Conservation (phyloP, 129 eudicot genomes). For the Ambrosia artemisiifolia region DNA sequence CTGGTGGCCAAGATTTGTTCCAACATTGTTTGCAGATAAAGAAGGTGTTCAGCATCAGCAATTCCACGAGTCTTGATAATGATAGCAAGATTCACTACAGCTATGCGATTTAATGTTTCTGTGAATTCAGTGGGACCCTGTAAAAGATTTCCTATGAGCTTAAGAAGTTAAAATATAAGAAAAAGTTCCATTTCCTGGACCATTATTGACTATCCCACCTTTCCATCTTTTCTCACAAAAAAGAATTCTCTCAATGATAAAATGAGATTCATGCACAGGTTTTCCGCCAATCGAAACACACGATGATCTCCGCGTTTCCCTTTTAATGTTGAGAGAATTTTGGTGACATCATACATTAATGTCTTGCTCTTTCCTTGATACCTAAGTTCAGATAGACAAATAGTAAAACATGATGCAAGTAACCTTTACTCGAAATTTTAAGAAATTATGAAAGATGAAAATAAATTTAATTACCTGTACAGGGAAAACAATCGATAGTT, state of each 20-base stretch:
- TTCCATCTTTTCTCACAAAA: conserved; percentile 88
- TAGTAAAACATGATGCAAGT: not conserved
- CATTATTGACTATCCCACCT: conserved; percentile 41
- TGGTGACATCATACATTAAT: conserved; percentile 86
- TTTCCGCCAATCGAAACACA: conserved; percentile 84
- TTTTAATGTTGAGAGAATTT: conserved; percentile 79
- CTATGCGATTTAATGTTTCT: conserved; percentile 81
- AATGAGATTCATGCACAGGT: conserved; percentile 92
- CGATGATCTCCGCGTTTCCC: conserved; percentile 99
- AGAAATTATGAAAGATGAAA: not conserved
- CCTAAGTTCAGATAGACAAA: conserved; percentile 36
- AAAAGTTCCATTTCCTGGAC: not conserved
- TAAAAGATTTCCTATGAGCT: conserved; percentile 17
- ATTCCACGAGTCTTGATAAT: conserved; percentile 95
- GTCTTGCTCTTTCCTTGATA: conserved; percentile 95
- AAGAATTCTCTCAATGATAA: conserved; percentile 82
- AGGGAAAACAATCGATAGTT: conserved; percentile 92
- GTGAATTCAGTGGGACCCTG: conserved; percentile 99
- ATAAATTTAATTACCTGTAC: conserved; percentile 58
- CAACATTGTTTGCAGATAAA: conserved; percentile 85
- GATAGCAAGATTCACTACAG: conserved; percentile 73
- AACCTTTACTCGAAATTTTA: conserved; percentile 2
- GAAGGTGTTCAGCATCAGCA: conserved; percentile 87
- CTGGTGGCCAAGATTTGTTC: conserved; percentile 85
- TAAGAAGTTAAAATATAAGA: not conserved